Percentiles rank a stretch among this genome's conserved stretches.
Evolutionary conservation across 345 rosid genomes (phyloP).

Genomic region (Schrenkiella parvula): DNA sequence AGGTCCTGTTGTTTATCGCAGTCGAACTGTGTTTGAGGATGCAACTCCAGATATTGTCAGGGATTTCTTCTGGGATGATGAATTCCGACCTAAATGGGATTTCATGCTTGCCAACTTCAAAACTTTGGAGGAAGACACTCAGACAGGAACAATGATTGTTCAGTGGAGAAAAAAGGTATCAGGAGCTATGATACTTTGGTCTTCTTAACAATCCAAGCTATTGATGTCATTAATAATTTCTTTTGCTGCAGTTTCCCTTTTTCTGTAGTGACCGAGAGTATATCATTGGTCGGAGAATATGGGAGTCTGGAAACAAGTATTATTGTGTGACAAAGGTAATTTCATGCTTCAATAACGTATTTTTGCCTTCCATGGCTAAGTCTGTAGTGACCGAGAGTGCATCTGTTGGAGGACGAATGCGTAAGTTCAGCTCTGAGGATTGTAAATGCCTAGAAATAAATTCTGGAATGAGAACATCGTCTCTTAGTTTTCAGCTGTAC

Average conservation of each 20-base stretch:
- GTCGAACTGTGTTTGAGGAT: constrained; percentile 91
- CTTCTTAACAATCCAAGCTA: not conserved
- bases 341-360: not conserved
- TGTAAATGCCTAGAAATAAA: not conserved
- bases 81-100: constrained; percentile 95
- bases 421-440: not conserved
- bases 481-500: not conserved
- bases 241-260: constrained; percentile 79
- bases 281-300: constrained; percentile 82
- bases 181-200: not conserved
- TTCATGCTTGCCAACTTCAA: constrained; percentile 77
- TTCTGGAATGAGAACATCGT: not conserved
- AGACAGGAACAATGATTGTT: constrained; percentile 69
- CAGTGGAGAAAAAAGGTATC: constrained; percentile 94
- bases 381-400: no score
- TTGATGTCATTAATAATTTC: not conserved
- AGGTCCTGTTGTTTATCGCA: constrained; percentile 67
- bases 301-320: constrained; percentile 82
- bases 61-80: constrained; percentile 99
- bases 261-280: constrained; percentile 98
- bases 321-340: constrained; percentile 94
- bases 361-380: not conserved
- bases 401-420: no score
- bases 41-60: constrained; percentile 84
- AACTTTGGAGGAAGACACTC: constrained; percentile 68